phyloP scores from a whole-genome alignment of 164 flowering plant genomes.

The Hamamelis virginiana region DNA sequence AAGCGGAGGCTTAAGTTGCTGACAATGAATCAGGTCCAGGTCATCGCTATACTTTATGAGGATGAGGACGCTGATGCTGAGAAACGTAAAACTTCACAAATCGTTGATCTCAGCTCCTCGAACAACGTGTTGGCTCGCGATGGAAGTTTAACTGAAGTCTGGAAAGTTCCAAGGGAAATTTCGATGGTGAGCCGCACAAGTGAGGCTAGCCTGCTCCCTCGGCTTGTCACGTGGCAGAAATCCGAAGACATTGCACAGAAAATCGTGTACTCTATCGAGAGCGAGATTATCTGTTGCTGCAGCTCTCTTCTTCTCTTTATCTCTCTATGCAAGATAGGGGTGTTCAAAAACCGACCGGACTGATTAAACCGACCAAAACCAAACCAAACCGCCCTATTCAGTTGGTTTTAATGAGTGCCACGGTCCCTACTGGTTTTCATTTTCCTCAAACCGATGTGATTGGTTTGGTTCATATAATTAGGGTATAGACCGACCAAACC shows the following conservation, averaged over 20 bases:
- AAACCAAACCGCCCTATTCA: no score
- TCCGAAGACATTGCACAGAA: conserved; percentile 61
- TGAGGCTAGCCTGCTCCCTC: conserved; percentile 76
- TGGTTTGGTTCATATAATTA: no score
- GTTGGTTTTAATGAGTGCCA: no score
- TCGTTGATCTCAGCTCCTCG: conserved; percentile 45
- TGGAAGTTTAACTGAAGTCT: conserved; percentile 71
- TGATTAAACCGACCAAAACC: no score
- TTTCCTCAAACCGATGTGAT: no score
- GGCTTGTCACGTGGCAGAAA: conserved; percentile 75
- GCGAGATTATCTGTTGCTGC: no score
- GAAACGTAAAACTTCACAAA: conserved; percentile 53
- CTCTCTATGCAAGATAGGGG: no score
- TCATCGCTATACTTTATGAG: conserved; percentile 59
- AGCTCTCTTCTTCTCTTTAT: no score
- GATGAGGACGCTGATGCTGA: conserved; percentile 41
- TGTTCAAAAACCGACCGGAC: no score
- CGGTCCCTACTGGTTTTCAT: no score
- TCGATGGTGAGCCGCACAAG: conserved; percentile 61
- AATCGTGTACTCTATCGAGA: conserved; percentile 63
- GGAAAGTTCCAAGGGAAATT: conserved; percentile 54
- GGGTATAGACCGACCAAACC: no score
- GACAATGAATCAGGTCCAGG: conserved; percentile 52
- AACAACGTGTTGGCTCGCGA: conserved; percentile 49
- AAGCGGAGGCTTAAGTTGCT: conserved; percentile 63